phyloP scores from a whole-genome alignment of 2,329 filamentous ascomycete genomes.

The Alternaria burnsii region DNA sequence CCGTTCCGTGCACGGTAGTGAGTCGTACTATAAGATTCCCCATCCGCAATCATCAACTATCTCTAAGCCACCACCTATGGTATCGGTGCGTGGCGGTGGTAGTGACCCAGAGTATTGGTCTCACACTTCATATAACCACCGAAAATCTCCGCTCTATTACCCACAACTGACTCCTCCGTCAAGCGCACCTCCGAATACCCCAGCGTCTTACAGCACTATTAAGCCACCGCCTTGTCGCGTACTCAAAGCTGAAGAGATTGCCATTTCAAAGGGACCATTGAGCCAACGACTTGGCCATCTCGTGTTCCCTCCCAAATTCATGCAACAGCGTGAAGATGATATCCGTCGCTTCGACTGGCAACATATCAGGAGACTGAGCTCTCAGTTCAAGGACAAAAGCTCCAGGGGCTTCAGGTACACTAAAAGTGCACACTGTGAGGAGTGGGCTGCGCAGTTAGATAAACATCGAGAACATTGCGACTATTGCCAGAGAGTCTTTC shows the following conservation, averaged over 20 bases:
- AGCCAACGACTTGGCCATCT: background rate
- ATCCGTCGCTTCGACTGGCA: slow-evolving; percentile 8
- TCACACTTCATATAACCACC: background rate
- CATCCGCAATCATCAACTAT: background rate
- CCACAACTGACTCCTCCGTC: background rate
- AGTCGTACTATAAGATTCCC: background rate
- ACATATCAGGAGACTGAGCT: background rate
- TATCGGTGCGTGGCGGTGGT: background rate
- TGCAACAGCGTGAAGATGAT: background rate
- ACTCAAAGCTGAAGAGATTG: background rate
- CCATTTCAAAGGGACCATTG: background rate
- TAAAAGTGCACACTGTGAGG: background rate
- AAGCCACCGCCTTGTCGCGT: too few species aligned
- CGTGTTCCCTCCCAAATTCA: background rate
- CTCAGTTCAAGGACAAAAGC: background rate
- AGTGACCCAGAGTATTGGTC: background rate
- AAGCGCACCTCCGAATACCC: background rate
- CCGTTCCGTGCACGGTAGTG: background rate
- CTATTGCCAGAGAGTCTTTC: background rate
- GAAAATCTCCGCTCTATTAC: background rate
- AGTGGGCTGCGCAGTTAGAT: slow-evolving; percentile 5
- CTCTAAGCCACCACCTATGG: background rate
- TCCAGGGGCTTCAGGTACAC: slow-evolving; percentile 2
- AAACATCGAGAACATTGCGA: slow-evolving; percentile 8
- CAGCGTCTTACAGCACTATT: background rate